Conservation (phyloP, 306 rosid genomes). For the peach (Prunus persica) region Prunus_persica_NCBIv2 NC_034010.1:19527001-19527500, state of each 20-base stretch:
- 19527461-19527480: background rate
- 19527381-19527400: background rate
- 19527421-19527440: background rate
- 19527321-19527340: constrained; percentile 49
- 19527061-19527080: constrained; percentile 38
- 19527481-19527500: background rate
- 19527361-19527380: background rate
- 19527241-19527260: constrained; percentile 68
- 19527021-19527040: constrained; percentile 17
- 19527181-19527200: constrained; percentile 8
- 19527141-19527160: background rate
- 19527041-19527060: constrained; percentile 15
- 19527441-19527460: background rate
- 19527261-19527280: constrained; percentile 36
- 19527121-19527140: constrained; percentile 14
- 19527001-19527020: constrained; percentile 16
- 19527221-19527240: constrained; percentile 27
- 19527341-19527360: background rate
- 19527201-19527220: background rate
- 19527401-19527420: background rate
- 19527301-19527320: constrained; percentile 38
- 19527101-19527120: constrained; percentile 23
- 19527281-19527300: constrained; percentile 24
- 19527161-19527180: constrained; percentile 16
- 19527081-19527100: constrained; percentile 91